Evolutionary conservation across 805 yeast genomes (phyloP), one percentile per base, ranked within the genome.

Genomic region (Starmerella khaoyaiensis): DNA sequence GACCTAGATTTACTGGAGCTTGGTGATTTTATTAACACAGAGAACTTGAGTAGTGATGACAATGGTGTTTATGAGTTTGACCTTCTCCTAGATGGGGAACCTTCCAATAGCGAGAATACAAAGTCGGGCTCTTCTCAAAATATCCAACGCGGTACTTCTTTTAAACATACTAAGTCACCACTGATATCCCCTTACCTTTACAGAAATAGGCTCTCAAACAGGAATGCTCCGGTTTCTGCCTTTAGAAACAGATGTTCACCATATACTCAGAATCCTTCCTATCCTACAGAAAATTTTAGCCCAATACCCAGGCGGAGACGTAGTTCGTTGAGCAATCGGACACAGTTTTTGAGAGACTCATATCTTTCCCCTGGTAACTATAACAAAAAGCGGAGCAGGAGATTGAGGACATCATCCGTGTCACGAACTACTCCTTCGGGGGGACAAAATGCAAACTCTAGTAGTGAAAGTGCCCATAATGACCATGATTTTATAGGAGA

Each of bases 1-100:
- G 73, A 66, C 33, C 56, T 71, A 21, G 68, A 72, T 23, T 35
- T 45, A 30, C 35, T 45, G 16, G 48, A 43, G 4, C 55, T 87
- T 36, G 94, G 84, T 56, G 96, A 87, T 52, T 66, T 84, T 41
- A 65, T 87, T 51, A 83, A 87, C 55, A 78, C 87, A 61, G 78
- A 87, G 55, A 95, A 81, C 54, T 63, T 84, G 36, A 39, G 42
- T 39, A 78, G 73, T 29, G 72, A 71, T 42, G 78, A 74, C 38
- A 78, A 73, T 21, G 70, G 70, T 41, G 60, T 57, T 18, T 46
- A 34, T 29, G 51, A 51, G 29, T 40, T 37, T 28, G 45, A 39
- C 23, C 32, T 36, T n/a, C 50, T 42, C 21, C 28, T 38, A 4
- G 47, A 57, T 31, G 50, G 51, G 11, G 51, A 61, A 44, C 37